These are phyloP conservation scores for Lindgomyces ingoldianus DNA, from an alignment of 495 filamentous ascomycete species.

Conservation along the genomic window DNA sequence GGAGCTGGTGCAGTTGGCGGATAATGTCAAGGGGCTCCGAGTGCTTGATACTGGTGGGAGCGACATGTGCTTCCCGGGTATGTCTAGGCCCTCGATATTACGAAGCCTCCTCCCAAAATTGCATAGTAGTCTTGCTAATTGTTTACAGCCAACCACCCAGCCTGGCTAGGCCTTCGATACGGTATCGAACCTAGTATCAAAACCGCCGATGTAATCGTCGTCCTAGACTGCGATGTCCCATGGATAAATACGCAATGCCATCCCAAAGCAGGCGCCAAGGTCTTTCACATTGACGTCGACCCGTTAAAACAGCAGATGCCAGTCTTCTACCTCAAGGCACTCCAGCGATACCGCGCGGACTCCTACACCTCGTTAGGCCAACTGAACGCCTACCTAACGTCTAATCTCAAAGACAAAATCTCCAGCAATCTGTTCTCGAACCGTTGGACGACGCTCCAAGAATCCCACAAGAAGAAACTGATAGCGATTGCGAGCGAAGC, in stretches of 20 bases:
- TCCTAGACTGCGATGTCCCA: conserved; percentile 79
- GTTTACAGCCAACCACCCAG: conserved; percentile 39
- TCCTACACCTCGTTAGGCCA: conserved; percentile 71
- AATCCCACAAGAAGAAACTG: conserved; percentile 61
- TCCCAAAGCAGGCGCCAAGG: conserved; percentile 39
- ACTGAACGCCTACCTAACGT: conserved; percentile 57
- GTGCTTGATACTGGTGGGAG: conserved; percentile 88
- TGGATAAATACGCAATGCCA: conserved; percentile 65
- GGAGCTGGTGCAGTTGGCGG: conserved; percentile 74
- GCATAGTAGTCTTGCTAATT: neutral
- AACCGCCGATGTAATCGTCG: conserved; percentile 80
- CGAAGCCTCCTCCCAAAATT: too few species aligned
- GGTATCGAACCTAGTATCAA: conserved; percentile 73
- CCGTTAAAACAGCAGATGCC: conserved; percentile 50
- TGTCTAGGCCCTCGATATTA: neutral
- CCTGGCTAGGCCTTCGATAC: conserved; percentile 73
- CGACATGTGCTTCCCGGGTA: conserved; percentile 88
- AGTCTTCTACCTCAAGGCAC: conserved; percentile 73
- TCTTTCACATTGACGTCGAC: conserved; percentile 48
- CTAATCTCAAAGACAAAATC: conserved; percentile 43
- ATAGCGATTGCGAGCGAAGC: conserved; percentile 59
- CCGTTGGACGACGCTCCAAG: conserved; percentile 59
- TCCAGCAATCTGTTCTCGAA: conserved; percentile 36
- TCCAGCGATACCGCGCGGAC: conserved; percentile 75
- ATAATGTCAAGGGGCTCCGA: conserved; percentile 74